phyloP scores from a whole-genome alignment of 345 rosid species.

The Dipteronia sinensis region DNA sequence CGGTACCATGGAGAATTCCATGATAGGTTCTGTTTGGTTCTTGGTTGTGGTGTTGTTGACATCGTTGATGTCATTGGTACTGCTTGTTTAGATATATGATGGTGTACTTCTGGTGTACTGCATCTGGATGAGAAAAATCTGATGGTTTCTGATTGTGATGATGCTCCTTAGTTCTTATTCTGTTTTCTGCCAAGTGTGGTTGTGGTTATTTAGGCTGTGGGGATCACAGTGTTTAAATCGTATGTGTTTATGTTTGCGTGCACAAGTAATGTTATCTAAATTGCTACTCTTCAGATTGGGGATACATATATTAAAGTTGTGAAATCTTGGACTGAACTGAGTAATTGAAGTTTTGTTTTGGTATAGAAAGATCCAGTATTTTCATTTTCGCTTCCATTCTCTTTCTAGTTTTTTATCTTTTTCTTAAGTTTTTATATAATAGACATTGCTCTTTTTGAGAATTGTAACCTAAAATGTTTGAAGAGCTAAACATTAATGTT shows the following conservation, averaged over 20 bases:
- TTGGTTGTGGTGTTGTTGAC: not conserved
- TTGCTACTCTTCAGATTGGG: not conserved
- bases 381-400: no score
- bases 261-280: not conserved
- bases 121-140: conserved; percentile 8
- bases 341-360: not conserved
- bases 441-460: no score
- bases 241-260: not conserved
- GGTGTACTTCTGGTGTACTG: conserved; percentile 23
- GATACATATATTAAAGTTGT: not conserved
- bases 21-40: not conserved
- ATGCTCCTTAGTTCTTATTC: not conserved
- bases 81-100: conserved; percentile 15
- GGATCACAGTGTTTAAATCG: not conserved
- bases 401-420: no score
- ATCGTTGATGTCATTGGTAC: conserved; percentile 15
- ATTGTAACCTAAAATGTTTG: no score
- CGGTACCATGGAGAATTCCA: conserved; percentile 25
- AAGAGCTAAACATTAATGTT: no score
- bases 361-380: no score
- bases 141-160: conserved; percentile 14
- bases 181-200: not conserved
- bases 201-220: not conserved
- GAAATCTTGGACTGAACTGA: not conserved
- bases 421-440: no score